Base-by-base conservation (phyloP, 1,139 yeast genomes). In the Blastobotrys petasosporus region DNA sequence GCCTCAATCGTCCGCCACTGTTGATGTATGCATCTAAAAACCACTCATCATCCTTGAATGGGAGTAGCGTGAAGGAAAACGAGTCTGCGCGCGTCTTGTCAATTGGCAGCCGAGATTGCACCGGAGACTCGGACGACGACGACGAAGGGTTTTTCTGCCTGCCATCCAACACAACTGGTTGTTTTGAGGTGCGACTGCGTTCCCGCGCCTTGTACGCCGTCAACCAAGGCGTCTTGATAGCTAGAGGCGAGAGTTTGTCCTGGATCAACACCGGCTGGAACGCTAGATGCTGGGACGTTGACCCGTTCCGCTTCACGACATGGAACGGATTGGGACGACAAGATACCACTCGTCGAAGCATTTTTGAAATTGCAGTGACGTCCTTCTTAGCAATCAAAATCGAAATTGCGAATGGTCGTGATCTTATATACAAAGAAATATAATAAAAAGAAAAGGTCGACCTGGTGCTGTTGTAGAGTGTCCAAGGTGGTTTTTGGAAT, bases 21-120 rank as follows among this genome's bases (percentile, higher is more conserved):
- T 85, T 86, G 58, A 86, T 83, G 61, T 88, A 88, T 39, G 92
- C 80, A 62, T 88, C 97, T 56, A 94, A 78, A 34, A 86, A 71
- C 80, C 85, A 82, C 42, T 77, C 71, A 62, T 88, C 95, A 51
- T 84, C 85, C 60, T 85, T 85, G 69, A 88, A 88, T 0, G 96
- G 95, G 45, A 88, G 70, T 2, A 77, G 69, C 47, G 86, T 73
- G 58, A 75, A 85, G 13, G 86, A 74, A 59, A 87, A 87, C 9
- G 94, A 84, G 54, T 85, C 95, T 28, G 69, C 71, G 48, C 94
- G 73, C 1, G 92, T 80, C 61, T 79, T 79, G 54, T 85, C 92
- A n/a, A 74, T 71, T 13, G 85, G 80, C 4, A 71, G 80, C 11
- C 85, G 77, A 5, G 92, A 78, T 55, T 60, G 59, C 31, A 66